These are phyloP conservation scores for Ciborinia camelliae DNA, from an alignment of 2,329 filamentous ascomycete genomes.

Conservation along the genomic window DNA sequence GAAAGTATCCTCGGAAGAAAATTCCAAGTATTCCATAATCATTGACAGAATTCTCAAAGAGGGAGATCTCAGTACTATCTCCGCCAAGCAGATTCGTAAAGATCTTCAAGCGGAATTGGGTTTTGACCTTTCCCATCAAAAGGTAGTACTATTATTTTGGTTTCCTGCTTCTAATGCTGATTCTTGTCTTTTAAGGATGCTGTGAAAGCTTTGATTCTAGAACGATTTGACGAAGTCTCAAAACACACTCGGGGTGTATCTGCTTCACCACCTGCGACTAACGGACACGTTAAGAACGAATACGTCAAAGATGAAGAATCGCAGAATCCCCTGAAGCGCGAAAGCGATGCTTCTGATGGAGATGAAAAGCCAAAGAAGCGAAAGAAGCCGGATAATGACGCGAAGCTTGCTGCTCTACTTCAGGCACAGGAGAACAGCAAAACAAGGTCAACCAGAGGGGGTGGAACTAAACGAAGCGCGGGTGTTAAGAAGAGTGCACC, in stretches of 20 bases:
- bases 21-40: conserved; percentile 38
- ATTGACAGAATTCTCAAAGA: conserved; percentile 41
- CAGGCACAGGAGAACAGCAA: conserved; percentile 87
- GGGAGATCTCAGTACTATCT: conserved; percentile 40
- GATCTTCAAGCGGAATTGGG: conserved; percentile 35
- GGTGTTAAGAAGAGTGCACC: conserved; percentile 63
- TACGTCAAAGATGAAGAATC: conserved; percentile 25
- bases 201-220: conserved; percentile 52
- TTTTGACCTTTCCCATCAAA: conserved; percentile 40
- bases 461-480: conserved; percentile 49
- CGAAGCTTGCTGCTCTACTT: conserved; percentile 78
- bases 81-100: conserved; percentile 40
- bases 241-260: conserved; percentile 20
- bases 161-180: conserved; percentile 17
- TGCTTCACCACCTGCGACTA: conserved; percentile 10
- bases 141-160: conserved; percentile 32
- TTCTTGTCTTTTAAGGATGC: conserved; percentile 40
- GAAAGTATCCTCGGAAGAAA: conserved; percentile 34
- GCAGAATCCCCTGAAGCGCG: conserved; percentile 8
- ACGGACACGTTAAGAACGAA: conserved; percentile 13
- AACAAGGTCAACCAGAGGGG: conserved; percentile 70
- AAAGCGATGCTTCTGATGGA: conserved; percentile 24
- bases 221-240: conserved; percentile 50
- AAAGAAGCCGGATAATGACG: conserved; percentile 75
- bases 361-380: conserved; percentile 44